A percentile compares a stretch with the other conserved stretches of the same genome.
Conservation (phyloP, 805 yeast species). For the Candida railenensis region DNA sequence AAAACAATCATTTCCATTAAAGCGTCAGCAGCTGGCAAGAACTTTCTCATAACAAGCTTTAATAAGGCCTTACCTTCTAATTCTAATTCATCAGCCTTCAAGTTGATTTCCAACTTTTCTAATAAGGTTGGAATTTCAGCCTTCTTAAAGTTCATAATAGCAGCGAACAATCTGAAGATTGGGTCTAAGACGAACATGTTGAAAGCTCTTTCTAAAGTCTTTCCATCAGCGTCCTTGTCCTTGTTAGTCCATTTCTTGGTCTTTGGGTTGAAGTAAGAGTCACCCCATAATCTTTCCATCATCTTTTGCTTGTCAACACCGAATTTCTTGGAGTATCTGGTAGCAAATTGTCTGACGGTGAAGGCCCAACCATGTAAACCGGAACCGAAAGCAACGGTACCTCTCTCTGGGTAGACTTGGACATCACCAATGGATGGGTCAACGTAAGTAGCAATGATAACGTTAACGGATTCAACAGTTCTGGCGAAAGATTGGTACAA, state of each 20-base stretch:
- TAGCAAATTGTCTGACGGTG: constrained; percentile 98
- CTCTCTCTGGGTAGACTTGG: constrained; percentile 98
- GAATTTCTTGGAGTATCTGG: constrained; percentile 97
- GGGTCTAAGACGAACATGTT: constrained; percentile 99
- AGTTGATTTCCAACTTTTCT: constrained; percentile 88
- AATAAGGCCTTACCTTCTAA: constrained; percentile 98
- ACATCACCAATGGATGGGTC: constrained; percentile 91
- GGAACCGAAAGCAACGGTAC: constrained; percentile 99
- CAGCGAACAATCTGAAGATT: constrained; percentile 93
- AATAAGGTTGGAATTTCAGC: constrained; percentile 90
- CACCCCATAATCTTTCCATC: constrained; percentile 99
- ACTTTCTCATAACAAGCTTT: constrained; percentile 98
- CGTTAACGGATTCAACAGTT: constrained; percentile 99
- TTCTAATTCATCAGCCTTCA: constrained; percentile 97
- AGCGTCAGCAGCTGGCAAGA: constrained; percentile 99
- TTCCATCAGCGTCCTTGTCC: constrained; percentile 94
- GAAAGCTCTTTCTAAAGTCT: constrained; percentile 97
- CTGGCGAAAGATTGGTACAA: constrained; percentile 97
- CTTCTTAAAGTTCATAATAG: constrained; percentile 99
- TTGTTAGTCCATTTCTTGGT: constrained; percentile 99
- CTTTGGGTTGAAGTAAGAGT: constrained; percentile 99
- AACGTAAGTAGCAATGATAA: constrained; percentile 91
- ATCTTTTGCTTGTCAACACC: constrained; percentile 98
- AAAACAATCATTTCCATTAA: constrained; percentile 97
- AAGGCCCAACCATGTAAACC: constrained; percentile 99